Base-by-base conservation (phyloP, 371 early-diverging fungal genomes). In the Syncephalis fuscata region DNA sequence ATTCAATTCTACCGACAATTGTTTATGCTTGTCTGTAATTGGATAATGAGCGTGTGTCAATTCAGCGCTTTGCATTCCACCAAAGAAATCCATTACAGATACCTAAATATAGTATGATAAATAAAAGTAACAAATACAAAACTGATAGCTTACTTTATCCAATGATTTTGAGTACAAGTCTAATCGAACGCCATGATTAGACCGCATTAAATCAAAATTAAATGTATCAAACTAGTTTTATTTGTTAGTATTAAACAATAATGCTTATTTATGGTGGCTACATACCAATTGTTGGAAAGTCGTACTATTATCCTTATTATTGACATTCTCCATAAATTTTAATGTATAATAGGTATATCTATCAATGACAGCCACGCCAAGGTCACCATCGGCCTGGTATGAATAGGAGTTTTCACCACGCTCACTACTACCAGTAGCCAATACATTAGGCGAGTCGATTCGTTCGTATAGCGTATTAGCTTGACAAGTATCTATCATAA, bases 401-500 rank as follows among this genome's bases (percentile, higher is more conserved):
- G 95, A 93, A 60, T 91, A 93, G 1, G 94, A 92, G 57, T 82
- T 91, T 60, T 97, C 80, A 21, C 85, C 87, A 23, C 78, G 70
- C 44, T 68, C 53, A 53, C 85, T 82, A 43, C 90, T 89, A 11
- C 92, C 93, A 4, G 89, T 85, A 24, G 91, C 82, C 23, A 94
- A 51, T 16, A 96, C 78, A 58, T 92, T 89, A 17, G 94, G 92
- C 4, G 92, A 85, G 48, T 86, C 77, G 45, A 96, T 79, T 54
- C 81, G 76, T 56, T 77, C 72, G 51, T 83, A 92, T 85, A 96
- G 83, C 5, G 94, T 87, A 52, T 88, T 89, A 15, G 97, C 97
- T 64, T 96, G 94, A 58, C 97, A 96, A 2, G 97, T 94, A 59
- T 96, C 97, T 47, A 89, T 82, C 78, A 96, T 85, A 61, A 94